Conservation (phyloP, 176 grass and related monocot species). For the Lolium multiflorum region DNA sequence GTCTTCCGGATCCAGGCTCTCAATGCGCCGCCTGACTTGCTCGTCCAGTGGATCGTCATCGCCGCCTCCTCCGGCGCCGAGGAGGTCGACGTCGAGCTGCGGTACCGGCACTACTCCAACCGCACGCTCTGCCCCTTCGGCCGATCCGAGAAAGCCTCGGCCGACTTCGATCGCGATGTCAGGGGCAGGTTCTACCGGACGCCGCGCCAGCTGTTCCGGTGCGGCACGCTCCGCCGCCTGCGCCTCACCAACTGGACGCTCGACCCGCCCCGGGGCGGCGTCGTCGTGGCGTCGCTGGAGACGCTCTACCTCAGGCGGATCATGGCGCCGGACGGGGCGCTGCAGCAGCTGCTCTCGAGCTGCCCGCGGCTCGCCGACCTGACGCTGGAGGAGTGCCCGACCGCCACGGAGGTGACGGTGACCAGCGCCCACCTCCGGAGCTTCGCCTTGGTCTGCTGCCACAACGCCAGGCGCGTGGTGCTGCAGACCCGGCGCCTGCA, state of each 20-base stretch:
- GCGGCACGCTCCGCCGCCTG: too few species aligned
- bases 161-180: too few species aligned
- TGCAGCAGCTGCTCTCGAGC: background rate
- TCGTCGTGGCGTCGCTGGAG: background rate
- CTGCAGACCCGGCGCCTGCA: background rate
- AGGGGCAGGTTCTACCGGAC: too few species aligned
- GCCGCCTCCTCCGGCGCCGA: background rate
- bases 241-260: too few species aligned
- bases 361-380: background rate
- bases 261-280: background rate
- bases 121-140: too few species aligned
- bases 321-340: background rate
- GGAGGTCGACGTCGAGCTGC: constrained; percentile 1
- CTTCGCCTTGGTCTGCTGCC: constrained; percentile 21
- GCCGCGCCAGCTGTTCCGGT: too few species aligned
- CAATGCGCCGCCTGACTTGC: background rate
- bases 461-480: background rate
- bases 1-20: background rate
- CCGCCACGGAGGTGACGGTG: background rate
- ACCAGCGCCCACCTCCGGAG: background rate
- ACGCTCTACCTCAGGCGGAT: constrained; percentile 4
- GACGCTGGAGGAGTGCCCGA: constrained; percentile 25
- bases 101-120: too few species aligned
- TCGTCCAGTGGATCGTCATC: background rate
- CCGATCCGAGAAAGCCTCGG: too few species aligned